Conservation (phyloP, 768 basidiomycete species). For the Pulveroboletus sp. region DNA sequence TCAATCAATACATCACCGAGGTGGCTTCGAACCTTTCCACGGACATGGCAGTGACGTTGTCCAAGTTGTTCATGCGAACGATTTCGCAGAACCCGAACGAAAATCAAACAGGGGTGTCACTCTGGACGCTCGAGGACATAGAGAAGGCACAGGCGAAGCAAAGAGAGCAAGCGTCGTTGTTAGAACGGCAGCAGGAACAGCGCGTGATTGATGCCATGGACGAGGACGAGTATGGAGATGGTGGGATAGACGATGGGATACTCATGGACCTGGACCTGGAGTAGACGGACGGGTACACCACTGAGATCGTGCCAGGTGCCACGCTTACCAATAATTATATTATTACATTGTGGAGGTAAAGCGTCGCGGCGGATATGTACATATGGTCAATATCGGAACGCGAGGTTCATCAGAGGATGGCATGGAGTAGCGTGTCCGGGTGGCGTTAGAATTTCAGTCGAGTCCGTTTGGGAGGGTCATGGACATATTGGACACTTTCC, state of each 20-base stretch:
- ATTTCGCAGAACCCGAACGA: conserved; percentile 98
- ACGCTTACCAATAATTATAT: conserved; percentile 2
- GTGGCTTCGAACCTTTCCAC: conserved; percentile 96
- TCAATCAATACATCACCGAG: conserved; percentile 99
- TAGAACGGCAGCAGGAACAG: conserved; percentile 31
- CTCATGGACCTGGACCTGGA: conserved; percentile 53
- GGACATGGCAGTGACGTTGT: conserved; percentile 92
- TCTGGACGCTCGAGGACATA: conserved; percentile 94
- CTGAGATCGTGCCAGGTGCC: background rate
- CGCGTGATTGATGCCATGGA: conserved; percentile 30
- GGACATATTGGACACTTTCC: conserved; percentile 40
- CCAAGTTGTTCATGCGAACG: conserved; percentile 96
- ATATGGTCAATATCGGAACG: background rate
- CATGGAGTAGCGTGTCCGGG: too few species aligned
- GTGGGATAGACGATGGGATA: conserved; percentile 61
- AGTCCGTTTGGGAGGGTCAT: background rate
- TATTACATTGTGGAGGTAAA: conserved; percentile 15
- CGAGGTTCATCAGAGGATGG: too few species aligned
- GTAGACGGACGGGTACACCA: background rate
- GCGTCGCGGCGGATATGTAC: conserved; percentile 13
- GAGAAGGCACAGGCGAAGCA: conserved; percentile 82
- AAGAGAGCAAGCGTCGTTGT: conserved; percentile 54
- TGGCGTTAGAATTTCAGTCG: background rate
- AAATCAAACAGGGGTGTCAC: conserved; percentile 88
- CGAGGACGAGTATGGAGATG: conserved; percentile 63